phyloP scores from a whole-genome alignment of 139 green algal genomes.

The Prasinococcaceae sp. region DNA sequence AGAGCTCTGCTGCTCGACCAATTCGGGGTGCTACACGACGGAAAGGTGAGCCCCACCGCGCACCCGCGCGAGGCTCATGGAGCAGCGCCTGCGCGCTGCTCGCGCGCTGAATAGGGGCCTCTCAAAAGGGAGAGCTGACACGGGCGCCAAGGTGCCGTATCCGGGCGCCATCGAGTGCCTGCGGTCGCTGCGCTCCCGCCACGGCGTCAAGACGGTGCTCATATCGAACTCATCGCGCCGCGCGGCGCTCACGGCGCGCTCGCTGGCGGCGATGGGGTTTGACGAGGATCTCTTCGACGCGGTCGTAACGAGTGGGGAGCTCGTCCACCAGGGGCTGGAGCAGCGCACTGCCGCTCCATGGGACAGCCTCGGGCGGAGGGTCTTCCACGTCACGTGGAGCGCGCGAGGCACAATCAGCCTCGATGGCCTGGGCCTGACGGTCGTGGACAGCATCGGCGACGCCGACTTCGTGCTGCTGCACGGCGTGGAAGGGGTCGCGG shows the following conservation, averaged over 20 bases:
- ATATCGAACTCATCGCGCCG: conserved; percentile 65
- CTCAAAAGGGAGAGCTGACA: too few relatives aligned
- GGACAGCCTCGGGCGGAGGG: too few relatives aligned
- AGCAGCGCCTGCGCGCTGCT: too few relatives aligned
- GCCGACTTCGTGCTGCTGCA: conserved; percentile 80
- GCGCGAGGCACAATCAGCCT: background rate
- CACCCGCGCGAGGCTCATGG: too few relatives aligned
- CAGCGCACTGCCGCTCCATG: background rate
- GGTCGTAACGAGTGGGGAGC: conserved; percentile 64
- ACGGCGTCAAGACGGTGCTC: conserved; percentile 12
- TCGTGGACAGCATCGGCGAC: conserved; percentile 26
- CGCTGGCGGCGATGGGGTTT: conserved; percentile 69
- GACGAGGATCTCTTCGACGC: conserved; percentile 42
- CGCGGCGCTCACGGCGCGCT: conserved; percentile 20
- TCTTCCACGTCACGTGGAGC: too few relatives aligned
- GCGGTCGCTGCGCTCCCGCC: conserved; percentile 15
- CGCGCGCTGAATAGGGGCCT: too few relatives aligned
- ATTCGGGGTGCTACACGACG: conserved; percentile 83
- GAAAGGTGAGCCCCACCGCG: too few relatives aligned
- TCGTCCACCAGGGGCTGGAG: conserved; percentile 36
- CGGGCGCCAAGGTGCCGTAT: conserved; percentile 43
- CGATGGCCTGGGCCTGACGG: conserved; percentile 15
- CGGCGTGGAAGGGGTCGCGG: conserved; percentile 53
- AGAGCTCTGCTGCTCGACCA: conserved; percentile 55
- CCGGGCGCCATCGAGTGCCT: conserved; percentile 48